phyloP scores from a whole-genome alignment of 306 rosid genomes.

The Clitoria ternatea region DNA sequence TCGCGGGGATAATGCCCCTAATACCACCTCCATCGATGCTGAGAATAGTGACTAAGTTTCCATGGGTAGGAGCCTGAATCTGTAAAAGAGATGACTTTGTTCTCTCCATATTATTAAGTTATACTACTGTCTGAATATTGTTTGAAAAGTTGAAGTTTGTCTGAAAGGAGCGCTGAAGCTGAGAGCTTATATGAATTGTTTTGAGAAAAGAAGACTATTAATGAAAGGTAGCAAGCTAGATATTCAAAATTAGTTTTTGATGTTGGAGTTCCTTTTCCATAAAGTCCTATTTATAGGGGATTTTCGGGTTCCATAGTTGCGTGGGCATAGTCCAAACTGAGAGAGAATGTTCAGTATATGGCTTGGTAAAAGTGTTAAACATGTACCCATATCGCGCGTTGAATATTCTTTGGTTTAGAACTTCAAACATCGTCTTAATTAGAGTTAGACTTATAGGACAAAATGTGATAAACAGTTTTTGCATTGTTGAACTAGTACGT shows the following conservation, averaged over 20 bases:
- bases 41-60: slow-evolving; percentile 55
- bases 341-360: background rate
- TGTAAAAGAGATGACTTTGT: slow-evolving; percentile 19
- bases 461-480: too few species aligned
- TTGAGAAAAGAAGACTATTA: background rate
- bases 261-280: too few species aligned
- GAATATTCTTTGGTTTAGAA: background rate
- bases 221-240: too few species aligned
- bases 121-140: background rate
- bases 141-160: background rate
- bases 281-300: background rate
- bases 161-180: background rate
- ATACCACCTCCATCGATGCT: slow-evolving; percentile 91
- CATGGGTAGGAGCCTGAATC: slow-evolving; percentile 58
- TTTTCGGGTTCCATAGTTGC: background rate
- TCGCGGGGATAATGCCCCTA: slow-evolving; percentile 71
- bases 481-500: too few species aligned
- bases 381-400: background rate
- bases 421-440: background rate
- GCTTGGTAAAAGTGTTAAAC: background rate
- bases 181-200: background rate
- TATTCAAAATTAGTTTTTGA: too few species aligned
- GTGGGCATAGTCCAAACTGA: background rate
- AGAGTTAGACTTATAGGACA: background rate
- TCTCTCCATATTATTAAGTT: slow-evolving; percentile 37